phyloP scores from a whole-genome alignment of 2,329 filamentous ascomycete genomes.

The Trichophyton simii region DNA sequence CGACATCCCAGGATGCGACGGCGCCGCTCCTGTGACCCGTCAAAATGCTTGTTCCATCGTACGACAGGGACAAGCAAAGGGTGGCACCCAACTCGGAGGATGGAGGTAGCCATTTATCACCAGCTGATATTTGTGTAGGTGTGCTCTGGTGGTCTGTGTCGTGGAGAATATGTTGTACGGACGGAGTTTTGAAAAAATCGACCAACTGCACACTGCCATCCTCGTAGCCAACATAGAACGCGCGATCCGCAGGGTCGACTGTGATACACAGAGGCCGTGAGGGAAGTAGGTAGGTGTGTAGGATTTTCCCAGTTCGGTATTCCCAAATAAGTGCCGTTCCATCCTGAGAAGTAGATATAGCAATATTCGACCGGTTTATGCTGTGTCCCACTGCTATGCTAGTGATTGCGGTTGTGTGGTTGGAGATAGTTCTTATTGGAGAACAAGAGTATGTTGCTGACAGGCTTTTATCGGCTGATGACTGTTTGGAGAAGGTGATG shows the following conservation, averaged over 20 bases:
- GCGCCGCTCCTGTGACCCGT: conserved; percentile 73
- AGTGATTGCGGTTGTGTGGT: conserved; percentile 47
- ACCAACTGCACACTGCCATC: conserved; percentile 70
- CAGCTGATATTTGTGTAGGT: conserved; percentile 29
- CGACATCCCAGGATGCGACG: conserved; percentile 68
- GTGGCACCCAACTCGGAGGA: conserved; percentile 54
- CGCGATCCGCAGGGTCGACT: conserved; percentile 72
- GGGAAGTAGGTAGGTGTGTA: conserved; percentile 73
- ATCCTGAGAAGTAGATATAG: conserved; percentile 71
- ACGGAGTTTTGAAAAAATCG: conserved; percentile 52
- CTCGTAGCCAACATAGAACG: conserved; percentile 67
- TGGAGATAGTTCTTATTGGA: conserved; percentile 61
- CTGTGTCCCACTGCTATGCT: conserved; percentile 52
- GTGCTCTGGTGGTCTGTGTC: conserved; percentile 27
- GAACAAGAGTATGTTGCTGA: conserved; percentile 38
- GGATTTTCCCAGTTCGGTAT: conserved; percentile 60
- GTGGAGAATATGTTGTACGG: conserved; percentile 29
- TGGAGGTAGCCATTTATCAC: conserved; percentile 38
- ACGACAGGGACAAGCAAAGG: conserved; percentile 59
- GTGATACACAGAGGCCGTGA: conserved; percentile 57
- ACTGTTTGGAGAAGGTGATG: conserved; percentile 46
- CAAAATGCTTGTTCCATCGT: conserved; percentile 67
- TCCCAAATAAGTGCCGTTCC: conserved; percentile 91
- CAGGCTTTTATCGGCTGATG: conserved; percentile 29
- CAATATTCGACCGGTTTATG: conserved; percentile 62